These are phyloP conservation scores for Xylaria longipes DNA, from an alignment of 495 filamentous ascomycete genomes.

Conservation along the genomic window DNA sequence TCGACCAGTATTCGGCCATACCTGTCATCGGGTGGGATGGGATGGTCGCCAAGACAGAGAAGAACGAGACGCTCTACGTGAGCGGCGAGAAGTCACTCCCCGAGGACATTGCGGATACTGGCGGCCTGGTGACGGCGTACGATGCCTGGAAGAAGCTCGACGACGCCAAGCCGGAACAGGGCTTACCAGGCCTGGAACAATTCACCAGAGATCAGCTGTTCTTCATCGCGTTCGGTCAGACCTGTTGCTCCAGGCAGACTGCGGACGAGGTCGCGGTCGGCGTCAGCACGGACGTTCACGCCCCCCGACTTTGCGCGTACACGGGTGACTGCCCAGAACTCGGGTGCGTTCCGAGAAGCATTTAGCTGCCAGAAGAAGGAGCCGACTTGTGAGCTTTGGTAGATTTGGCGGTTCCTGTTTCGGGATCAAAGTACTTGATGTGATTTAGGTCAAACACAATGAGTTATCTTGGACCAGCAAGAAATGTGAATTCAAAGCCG, in stretches of 20 bases:
- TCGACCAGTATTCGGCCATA: slow-evolving; percentile 67
- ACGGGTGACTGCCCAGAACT: not conserved
- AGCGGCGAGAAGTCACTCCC: slow-evolving; percentile 67
- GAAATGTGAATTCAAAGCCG: no score
- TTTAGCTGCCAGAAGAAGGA: slow-evolving; percentile 63
- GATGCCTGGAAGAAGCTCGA: slow-evolving; percentile 61
- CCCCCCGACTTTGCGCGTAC: slow-evolving; percentile 31
- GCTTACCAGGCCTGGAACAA: slow-evolving; percentile 61
- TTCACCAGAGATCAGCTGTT: slow-evolving; percentile 71
- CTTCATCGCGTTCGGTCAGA: slow-evolving; percentile 65
- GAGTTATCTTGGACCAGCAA: no score
- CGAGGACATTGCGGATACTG: slow-evolving; percentile 74
- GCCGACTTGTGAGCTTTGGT: slow-evolving; percentile 69
- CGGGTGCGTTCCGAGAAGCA: slow-evolving; percentile 55
- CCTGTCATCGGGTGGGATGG: slow-evolving; percentile 43
- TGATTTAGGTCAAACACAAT: no score
- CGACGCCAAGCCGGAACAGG: slow-evolving; percentile 48
- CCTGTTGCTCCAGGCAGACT: slow-evolving; percentile 56
- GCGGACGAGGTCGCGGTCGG: not conserved
- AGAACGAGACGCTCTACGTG: slow-evolving; percentile 59
- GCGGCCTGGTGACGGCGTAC: slow-evolving; percentile 65
- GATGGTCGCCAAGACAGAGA: slow-evolving; percentile 39
- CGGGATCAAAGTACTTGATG: no score
- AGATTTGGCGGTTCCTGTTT: slow-evolving; percentile 27
- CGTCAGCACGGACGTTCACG: not conserved